These are phyloP conservation scores for Nemania serpens DNA, from an alignment of 2,329 filamentous ascomycete species.

Conservation along the genomic window DNA sequence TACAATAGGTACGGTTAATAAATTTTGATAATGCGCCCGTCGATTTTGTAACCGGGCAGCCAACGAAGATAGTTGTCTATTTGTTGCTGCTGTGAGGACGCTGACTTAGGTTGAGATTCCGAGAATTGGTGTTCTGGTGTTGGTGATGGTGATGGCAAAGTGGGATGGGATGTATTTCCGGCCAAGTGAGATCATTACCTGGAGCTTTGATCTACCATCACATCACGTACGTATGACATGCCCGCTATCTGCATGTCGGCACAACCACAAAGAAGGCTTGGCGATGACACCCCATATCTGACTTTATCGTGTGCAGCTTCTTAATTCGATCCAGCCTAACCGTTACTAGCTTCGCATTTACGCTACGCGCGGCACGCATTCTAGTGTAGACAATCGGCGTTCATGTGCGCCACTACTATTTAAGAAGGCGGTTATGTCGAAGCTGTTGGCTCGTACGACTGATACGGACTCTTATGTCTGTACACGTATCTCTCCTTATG, in stretches of 20 bases:
- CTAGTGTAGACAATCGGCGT: neutral
- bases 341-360: conserved; percentile 1
- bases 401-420: conserved; percentile 16
- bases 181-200: neutral
- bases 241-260: conserved; percentile 8
- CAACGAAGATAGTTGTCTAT: neutral
- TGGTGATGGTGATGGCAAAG: neutral
- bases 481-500: neutral
- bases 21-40: neutral
- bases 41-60: neutral
- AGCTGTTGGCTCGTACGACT: conserved; percentile 12
- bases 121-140: neutral
- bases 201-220: neutral
- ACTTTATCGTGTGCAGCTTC: conserved; percentile 18
- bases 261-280: conserved; percentile 21
- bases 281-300: conserved; percentile 17
- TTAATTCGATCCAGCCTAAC: conserved; percentile 14
- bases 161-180: neutral
- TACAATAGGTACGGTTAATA: neutral
- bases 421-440: conserved; percentile 13
- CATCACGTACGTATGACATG: conserved; percentile 7
- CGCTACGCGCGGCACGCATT: conserved; percentile 1
- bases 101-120: neutral
- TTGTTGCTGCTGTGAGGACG: neutral
- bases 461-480: no score